Evolutionary conservation across 108 stramenopile species (phyloP).

Genomic region (Nitzschia sp.): DNA sequence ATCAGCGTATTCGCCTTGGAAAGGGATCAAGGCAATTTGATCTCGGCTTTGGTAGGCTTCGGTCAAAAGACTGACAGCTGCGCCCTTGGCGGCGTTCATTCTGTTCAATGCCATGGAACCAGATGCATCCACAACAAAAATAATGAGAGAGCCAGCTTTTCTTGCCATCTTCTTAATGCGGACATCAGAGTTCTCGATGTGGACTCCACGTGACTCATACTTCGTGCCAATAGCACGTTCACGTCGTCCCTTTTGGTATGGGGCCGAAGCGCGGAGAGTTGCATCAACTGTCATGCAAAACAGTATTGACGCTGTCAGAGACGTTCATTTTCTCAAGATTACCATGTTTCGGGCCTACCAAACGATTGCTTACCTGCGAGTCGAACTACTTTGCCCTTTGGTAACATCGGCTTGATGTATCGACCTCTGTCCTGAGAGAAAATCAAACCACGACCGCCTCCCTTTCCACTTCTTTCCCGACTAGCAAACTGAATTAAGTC

Average conservation of each 20-base stretch:
- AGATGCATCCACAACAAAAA: slow-evolving; percentile 95
- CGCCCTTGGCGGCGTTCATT: slow-evolving; percentile 99
- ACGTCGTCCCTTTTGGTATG: slow-evolving; percentile 90
- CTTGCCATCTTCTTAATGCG: slow-evolving; percentile 96
- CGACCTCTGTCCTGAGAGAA: slow-evolving; percentile 96
- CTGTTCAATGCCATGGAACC: slow-evolving; percentile 98
- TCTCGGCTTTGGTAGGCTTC: slow-evolving; percentile 98
- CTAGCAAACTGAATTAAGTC: slow-evolving; percentile 89
- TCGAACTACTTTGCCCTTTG: slow-evolving; percentile 92
- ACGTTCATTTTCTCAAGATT: slow-evolving; percentile 1
- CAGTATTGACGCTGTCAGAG: background rate
- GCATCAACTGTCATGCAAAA: slow-evolving; percentile 76
- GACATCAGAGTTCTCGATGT: slow-evolving; percentile 89
- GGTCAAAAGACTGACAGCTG: slow-evolving; percentile 91
- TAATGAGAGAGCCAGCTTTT: slow-evolving; percentile 96
- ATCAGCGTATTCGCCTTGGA: slow-evolving; percentile 95
- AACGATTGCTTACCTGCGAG: slow-evolving; percentile 53
- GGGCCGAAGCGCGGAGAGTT: slow-evolving; percentile 93
- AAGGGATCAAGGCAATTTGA: slow-evolving; percentile 93
- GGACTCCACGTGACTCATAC: slow-evolving; percentile 79
- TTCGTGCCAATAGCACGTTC: slow-evolving; percentile 76
- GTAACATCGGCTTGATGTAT: slow-evolving; percentile 97
- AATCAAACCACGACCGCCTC: slow-evolving; percentile 94
- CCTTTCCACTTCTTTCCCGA: slow-evolving; percentile 86
- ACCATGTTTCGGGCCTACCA: slow-evolving; percentile 11